These are phyloP conservation scores for Cercospora canescens DNA, from an alignment of 2,329 filamentous ascomycete genomes.

Conservation along the genomic window DNA sequence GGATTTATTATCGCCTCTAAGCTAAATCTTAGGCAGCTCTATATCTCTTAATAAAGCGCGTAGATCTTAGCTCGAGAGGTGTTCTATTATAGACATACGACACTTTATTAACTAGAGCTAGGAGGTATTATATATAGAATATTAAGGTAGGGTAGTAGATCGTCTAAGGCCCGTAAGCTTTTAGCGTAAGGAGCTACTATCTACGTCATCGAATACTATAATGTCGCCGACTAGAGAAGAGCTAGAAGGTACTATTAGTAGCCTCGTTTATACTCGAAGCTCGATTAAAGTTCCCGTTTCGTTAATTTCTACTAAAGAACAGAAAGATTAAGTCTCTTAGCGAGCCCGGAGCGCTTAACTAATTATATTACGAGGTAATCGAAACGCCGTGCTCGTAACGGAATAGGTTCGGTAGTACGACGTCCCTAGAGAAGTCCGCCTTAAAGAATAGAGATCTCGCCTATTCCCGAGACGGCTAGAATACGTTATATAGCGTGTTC, in stretches of 20 bases:
- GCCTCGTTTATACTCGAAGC: too few relatives aligned
- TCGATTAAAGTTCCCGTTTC: too few relatives aligned
- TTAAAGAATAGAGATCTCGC: not conserved
- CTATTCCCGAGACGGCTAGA: not conserved
- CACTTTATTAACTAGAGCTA: too few relatives aligned
- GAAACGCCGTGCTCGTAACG: not conserved
- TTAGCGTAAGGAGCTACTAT: too few relatives aligned
- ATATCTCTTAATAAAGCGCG: not conserved
- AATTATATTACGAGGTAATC: not conserved
- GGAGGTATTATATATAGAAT: too few relatives aligned
- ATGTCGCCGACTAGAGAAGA: too few relatives aligned
- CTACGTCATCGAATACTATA: too few relatives aligned
- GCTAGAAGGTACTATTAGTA: too few relatives aligned
- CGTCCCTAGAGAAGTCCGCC: not conserved
- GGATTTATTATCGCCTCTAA: not conserved
- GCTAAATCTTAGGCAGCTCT: not conserved
- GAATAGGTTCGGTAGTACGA: not conserved
- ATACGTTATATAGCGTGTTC: not conserved
- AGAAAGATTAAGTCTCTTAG: not conserved
- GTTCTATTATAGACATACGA: not conserved
- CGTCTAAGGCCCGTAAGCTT: too few relatives aligned
- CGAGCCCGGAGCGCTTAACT: not conserved
- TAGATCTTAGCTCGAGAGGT: not conserved
- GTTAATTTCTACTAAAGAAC: too few relatives aligned
- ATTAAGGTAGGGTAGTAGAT: too few relatives aligned